Conservation (phyloP, 192 early-diverging fungal genomes). For the Cladochytrium replicatum region DNA sequence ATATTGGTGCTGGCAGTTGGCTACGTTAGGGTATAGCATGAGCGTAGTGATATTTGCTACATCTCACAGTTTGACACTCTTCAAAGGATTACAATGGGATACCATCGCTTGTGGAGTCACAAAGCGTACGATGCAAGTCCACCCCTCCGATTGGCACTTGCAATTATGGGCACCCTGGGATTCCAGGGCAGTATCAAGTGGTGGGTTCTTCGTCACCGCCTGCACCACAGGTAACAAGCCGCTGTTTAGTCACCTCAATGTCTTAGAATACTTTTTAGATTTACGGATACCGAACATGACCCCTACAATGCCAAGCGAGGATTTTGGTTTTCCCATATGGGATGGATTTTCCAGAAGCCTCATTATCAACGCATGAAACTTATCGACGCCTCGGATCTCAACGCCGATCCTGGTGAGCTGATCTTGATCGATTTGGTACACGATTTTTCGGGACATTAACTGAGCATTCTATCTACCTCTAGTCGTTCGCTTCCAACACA, state of each 20-base stretch:
- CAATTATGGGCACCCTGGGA: slow-evolving; percentile 30
- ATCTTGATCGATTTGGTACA: too few species aligned
- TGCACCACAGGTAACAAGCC: slow-evolving; percentile 44
- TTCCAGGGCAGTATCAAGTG: slow-evolving; percentile 42
- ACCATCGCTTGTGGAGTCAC: slow-evolving; percentile 48
- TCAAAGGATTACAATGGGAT: slow-evolving; percentile 51
- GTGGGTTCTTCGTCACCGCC: slow-evolving; percentile 42
- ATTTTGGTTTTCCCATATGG: slow-evolving; percentile 39
- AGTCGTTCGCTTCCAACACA: slow-evolving; percentile 36
- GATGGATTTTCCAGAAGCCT: slow-evolving; percentile 39
- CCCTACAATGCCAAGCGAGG: slow-evolving; percentile 41
- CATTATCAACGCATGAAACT: slow-evolving; percentile 15
- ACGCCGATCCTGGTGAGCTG: slow-evolving; percentile 24
- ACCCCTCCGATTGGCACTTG: slow-evolving; percentile 22
- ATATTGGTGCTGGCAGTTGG: slow-evolving; percentile 1
- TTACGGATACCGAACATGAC: slow-evolving; percentile 44
- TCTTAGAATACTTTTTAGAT: too few species aligned
- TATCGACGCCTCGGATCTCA: slow-evolving; percentile 37
- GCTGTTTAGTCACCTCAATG: too few species aligned
- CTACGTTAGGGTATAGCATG: slow-evolving; percentile 25
- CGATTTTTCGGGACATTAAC: neutral
- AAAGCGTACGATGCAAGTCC: slow-evolving; percentile 34
- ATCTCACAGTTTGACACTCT: too few species aligned
- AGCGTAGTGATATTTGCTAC: too few species aligned
- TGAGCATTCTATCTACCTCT: neutral